These are phyloP conservation scores for Tetrahymena malaccensis DNA, from an alignment of 73 alveolate species.

Conservation along the genomic window DNA sequence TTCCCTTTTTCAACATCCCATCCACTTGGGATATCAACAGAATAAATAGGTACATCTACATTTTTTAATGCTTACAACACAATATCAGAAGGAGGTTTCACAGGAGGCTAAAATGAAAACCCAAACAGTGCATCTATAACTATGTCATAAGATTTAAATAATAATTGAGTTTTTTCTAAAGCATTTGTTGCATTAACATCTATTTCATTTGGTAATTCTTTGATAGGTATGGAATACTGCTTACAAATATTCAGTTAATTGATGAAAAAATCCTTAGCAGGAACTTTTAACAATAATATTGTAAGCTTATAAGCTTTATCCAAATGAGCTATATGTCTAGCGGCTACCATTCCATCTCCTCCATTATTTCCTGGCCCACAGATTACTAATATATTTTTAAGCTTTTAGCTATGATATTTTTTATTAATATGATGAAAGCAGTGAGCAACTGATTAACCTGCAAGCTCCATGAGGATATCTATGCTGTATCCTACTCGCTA, in stretches of 20 bases:
- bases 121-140: conserved; percentile 92
- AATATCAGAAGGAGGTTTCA: conserved; percentile 88
- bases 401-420: conserved; percentile 26
- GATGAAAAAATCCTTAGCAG: conserved; percentile 61
- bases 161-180: not conserved
- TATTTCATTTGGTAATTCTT: conserved; percentile 33
- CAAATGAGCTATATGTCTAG: conserved; percentile 80
- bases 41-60: conserved; percentile 63
- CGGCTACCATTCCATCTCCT: conserved; percentile 97
- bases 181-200: conserved; percentile 16
- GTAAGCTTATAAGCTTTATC: conserved; percentile 71
- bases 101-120: conserved; percentile 93
- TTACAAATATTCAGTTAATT: conserved; percentile 72
- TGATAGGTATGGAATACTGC: conserved; percentile 37
- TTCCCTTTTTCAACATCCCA: conserved; percentile 98
- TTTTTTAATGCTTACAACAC: conserved; percentile 66
- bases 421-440: conserved; percentile 48
- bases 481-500: conserved; percentile 60
- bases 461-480: conserved; percentile 87
- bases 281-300: conserved; percentile 83
- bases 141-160: conserved; percentile 41
- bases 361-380: conserved; percentile 98
- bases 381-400: conserved; percentile 61
- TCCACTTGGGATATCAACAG: conserved; percentile 98
- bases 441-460: conserved; percentile 86